Evolutionary conservation across 1,284 basidiomycete species (phyloP), one percentile per base, ranked within the genome.

Genomic region (Thelephora terrestris): DNA sequence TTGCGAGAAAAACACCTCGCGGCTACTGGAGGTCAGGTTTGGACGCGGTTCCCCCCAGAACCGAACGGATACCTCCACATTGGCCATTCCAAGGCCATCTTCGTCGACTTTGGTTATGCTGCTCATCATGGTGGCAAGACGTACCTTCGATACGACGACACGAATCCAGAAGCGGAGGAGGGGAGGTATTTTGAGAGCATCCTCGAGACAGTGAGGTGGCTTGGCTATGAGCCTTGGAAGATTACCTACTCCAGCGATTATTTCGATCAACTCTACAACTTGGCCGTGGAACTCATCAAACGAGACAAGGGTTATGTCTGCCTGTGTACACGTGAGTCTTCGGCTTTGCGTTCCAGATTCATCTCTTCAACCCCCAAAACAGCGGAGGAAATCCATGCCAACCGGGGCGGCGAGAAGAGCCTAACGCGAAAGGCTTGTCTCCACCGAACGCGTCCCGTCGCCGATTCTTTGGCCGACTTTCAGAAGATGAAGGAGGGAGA

Each of bases 231-330:
- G 65, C 96, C 96, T 5, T 98, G 90, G 89, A 92, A 92, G 68
- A 93, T 99, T 70, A 99, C 96, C 12, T 99, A 99, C 68, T 98
- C 95, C 46, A 95, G 91, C 61, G 96, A 99, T 69, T 92, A 99
- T 70, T 99, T 99, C 66, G 79, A 89, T 54, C 69, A 83, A 61
- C 71, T 99, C 18, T 90, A 95, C 62, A 84, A 86, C 20, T 75
- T 98, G 24, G 95, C 95, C 2, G 76, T 92, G n/a, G 85, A 95
- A 62, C 73, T 99, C 47, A 95, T 94, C 57, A 81, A 82, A 64
- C 75, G 89, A 34, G 93, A 91, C 54, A 91, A 91, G 66, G 96
- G 89, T 7, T 99, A 99, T 68, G 82, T 98, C 7, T 97, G 94
- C 62, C 89, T 95, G 63, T 99, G 95, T 64, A 91, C 88, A 58